phyloP scores from a whole-genome alignment of 345 rosid species.

The Trapa bicornis region DNA sequence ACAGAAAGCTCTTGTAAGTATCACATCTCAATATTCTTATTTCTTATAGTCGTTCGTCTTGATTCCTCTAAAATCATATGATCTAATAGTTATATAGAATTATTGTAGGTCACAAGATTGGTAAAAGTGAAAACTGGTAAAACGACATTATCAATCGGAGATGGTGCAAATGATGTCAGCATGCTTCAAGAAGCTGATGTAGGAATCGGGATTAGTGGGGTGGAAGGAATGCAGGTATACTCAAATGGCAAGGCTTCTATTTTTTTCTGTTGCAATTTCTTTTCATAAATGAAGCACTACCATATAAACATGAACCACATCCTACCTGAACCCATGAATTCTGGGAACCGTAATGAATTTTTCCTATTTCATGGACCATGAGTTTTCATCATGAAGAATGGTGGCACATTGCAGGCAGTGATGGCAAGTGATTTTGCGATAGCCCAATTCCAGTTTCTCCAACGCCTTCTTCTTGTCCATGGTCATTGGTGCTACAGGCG shows the following conservation, averaged over 20 bases:
- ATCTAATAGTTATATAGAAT: slow-evolving; percentile 33
- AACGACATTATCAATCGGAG: slow-evolving; percentile 72
- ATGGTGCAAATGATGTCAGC: slow-evolving; percentile 92
- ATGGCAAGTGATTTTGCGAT: slow-evolving; percentile 94
- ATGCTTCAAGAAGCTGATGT: slow-evolving; percentile 98
- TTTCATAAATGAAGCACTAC: neutral
- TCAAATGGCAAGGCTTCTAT: neutral
- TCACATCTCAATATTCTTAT: slow-evolving; percentile 3
- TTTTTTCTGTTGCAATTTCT: neutral
- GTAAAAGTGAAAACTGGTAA: slow-evolving; percentile 48
- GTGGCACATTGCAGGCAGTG: slow-evolving; percentile 48
- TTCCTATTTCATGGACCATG: neutral
- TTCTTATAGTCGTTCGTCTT: slow-evolving; percentile 9
- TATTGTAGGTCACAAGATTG: slow-evolving; percentile 72
- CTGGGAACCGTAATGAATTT: neutral
- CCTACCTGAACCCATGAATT: neutral
- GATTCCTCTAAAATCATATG: slow-evolving; percentile 4
- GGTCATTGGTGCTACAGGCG: slow-evolving; percentile 99
- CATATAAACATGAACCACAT: neutral
- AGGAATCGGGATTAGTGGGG: slow-evolving; percentile 91
- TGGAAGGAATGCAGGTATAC: slow-evolving; percentile 88
- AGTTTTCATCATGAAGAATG: neutral
- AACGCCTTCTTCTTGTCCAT: slow-evolving; percentile 73
- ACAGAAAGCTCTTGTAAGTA: slow-evolving; percentile 89
- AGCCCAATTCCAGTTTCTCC: slow-evolving; percentile 73